phyloP scores from a whole-genome alignment of 306 rosid species.

The Pachyrhizus erosus region DNA sequence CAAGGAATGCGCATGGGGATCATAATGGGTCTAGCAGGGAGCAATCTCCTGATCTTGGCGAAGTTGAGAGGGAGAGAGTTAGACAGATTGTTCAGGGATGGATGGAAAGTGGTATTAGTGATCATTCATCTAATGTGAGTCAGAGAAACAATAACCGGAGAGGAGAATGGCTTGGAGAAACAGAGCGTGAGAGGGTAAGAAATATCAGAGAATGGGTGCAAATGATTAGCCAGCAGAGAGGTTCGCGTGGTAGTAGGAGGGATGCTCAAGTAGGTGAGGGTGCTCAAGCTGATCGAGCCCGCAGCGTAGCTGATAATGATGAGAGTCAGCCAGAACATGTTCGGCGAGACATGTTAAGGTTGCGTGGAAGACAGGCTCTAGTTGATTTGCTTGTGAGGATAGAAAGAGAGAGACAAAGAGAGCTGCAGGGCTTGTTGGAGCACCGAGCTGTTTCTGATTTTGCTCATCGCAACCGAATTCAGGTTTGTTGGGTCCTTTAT shows the following conservation, averaged over 20 bases:
- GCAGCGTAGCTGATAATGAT: constrained; percentile 68
- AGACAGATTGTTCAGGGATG: constrained; percentile 97
- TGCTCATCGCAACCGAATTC: constrained; percentile 98
- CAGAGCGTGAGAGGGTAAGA: constrained; percentile 99
- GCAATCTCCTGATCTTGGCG: constrained; percentile 99
- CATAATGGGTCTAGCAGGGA: constrained; percentile 86
- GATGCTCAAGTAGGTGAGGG: constrained; percentile 67
- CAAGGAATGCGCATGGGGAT: constrained; percentile 63
- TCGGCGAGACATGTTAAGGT: constrained; percentile 82
- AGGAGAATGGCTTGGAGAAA: constrained; percentile 99
- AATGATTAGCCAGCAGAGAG: constrained; percentile 97
- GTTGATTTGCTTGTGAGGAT: constrained; percentile 92
- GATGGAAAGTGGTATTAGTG: constrained; percentile 98
- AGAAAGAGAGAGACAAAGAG: constrained; percentile 95
- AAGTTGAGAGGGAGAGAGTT: constrained; percentile 99
- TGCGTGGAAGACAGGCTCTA: constrained; percentile 96
- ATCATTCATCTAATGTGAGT: constrained; percentile 75
- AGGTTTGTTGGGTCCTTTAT: constrained; percentile 68
- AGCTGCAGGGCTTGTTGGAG: constrained; percentile 92
- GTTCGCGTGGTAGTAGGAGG: constrained; percentile 81
- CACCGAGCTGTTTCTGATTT: constrained; percentile 99
- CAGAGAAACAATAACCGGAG: constrained; percentile 76
- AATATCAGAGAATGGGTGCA: constrained; percentile 99
- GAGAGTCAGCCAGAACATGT: constrained; percentile 95
- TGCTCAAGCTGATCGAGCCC: constrained; percentile 64